A percentile compares a stretch with the other conserved stretches of the same genome.
These are phyloP conservation scores for Aspergillus felis DNA, from an alignment of 2,329 filamentous ascomycete species.

Conservation along the genomic window DNA sequence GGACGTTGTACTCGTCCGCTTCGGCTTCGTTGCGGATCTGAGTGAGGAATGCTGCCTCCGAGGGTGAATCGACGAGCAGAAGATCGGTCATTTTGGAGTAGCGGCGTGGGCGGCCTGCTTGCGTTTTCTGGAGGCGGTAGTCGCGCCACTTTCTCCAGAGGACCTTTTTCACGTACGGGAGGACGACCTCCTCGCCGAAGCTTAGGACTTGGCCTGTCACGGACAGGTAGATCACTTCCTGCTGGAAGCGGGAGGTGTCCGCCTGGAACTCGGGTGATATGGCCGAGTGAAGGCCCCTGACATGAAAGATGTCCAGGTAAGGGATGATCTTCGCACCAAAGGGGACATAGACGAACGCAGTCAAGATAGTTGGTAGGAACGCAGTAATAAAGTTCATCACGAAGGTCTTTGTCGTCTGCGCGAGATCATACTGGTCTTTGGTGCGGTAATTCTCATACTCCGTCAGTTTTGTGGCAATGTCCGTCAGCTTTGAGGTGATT, in stretches of 20 bases:
- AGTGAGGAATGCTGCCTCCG: constrained; percentile 75
- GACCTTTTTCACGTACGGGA: constrained; percentile 79
- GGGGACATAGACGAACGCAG: constrained; percentile 89
- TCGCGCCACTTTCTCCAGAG: constrained; percentile 65
- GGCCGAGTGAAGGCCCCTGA: constrained; percentile 43
- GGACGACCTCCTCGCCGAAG: constrained; percentile 75
- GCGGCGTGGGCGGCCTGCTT: constrained; percentile 32
- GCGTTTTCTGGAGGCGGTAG: constrained; percentile 19
- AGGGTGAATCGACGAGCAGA: constrained; percentile 61
- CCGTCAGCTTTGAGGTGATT: constrained; percentile 70
- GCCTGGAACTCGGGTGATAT: constrained; percentile 64
- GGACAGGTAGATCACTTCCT: constrained; percentile 94
- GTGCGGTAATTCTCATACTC: constrained; percentile 91
- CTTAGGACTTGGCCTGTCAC: constrained; percentile 91
- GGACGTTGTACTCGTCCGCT: constrained; percentile 82
- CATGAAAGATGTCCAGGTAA: constrained; percentile 76
- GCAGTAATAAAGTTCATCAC: constrained; percentile 96
- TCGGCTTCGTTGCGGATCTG: constrained; percentile 80
- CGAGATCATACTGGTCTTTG: constrained; percentile 73
- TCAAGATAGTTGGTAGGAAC: constrained; percentile 87
- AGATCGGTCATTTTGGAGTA: constrained; percentile 42
- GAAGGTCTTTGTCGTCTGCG: constrained; percentile 88
- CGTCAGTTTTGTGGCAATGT: constrained; percentile 71
- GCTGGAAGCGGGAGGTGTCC: constrained; percentile 75
- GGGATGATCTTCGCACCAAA: constrained; percentile 82